Conservation (phyloP, 805 yeast genomes). For the Jamesozyma rosinii region DNA sequence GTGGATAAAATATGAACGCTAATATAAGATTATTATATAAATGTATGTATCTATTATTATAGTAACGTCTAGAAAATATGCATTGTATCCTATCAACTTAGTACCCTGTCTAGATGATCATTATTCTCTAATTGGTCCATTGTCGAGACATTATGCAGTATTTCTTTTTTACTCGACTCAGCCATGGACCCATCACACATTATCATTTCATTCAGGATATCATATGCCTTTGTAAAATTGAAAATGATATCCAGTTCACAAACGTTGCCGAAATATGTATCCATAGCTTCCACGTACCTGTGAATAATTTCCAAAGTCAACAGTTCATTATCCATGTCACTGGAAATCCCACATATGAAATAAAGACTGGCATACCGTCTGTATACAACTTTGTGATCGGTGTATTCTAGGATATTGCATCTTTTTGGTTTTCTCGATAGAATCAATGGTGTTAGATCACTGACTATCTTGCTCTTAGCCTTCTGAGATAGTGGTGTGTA, state of each 20-base stretch:
- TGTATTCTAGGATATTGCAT: conserved; percentile 89
- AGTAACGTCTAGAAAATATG: background rate
- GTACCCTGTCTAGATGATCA: conserved; percentile 47
- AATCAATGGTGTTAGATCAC: conserved; percentile 79
- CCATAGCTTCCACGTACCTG: conserved; percentile 94
- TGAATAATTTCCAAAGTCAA: conserved; percentile 80
- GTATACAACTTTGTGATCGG: conserved; percentile 68
- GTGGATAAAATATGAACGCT: background rate
- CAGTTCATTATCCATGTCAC: conserved; percentile 61
- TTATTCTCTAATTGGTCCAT: conserved; percentile 81
- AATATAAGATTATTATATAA: too few relatives aligned
- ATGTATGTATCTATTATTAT: background rate
- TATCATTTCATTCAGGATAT: conserved; percentile 79
- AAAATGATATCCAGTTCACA: conserved; percentile 95
- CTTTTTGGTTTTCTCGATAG: conserved; percentile 81
- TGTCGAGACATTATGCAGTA: conserved; percentile 62
- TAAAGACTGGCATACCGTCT: conserved; percentile 89
- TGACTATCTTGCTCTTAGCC: conserved; percentile 73
- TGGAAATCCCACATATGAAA: conserved; percentile 68
- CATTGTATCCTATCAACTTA: conserved; percentile 21
- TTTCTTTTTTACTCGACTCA: conserved; percentile 75
- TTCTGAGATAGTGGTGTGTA: conserved; percentile 73
- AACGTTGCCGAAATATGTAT: conserved; percentile 87
- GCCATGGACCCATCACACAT: conserved; percentile 75
- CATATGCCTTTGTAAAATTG: conserved; percentile 89